A percentile compares a stretch with the other conserved stretches of the same genome.
Conservation (phyloP, 2,329 filamentous ascomycete genomes). For the Fonsecaea pedrosoi region DNA sequence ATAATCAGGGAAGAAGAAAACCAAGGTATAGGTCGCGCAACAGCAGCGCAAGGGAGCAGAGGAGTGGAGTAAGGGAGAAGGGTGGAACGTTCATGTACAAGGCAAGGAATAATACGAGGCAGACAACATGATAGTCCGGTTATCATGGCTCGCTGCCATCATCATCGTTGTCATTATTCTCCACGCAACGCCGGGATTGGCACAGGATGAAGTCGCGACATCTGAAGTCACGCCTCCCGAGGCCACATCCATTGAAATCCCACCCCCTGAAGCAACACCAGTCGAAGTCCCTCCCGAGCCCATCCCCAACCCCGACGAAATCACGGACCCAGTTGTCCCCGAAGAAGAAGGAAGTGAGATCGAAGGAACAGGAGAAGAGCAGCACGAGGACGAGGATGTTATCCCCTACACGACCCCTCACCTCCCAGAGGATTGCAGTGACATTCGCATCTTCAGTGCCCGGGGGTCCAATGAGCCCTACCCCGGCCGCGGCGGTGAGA, state of each 20-base stretch:
- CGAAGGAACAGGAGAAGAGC: conserved; percentile 7
- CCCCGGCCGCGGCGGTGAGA: conserved; percentile 26
- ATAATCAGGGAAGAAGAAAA: no score
- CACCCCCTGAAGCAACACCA: neutral
- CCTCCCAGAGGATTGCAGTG: conserved; percentile 24
- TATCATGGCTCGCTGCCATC: conserved; percentile 22
- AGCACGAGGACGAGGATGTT: neutral
- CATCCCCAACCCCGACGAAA: neutral
- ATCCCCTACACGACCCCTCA: conserved; percentile 9
- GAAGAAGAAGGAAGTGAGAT: conserved; percentile 6
- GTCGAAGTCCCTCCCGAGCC: neutral
- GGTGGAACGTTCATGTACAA: neutral
- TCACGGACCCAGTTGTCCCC: neutral
- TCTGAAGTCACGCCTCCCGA: no score
- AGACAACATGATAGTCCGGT: conserved; percentile 18
- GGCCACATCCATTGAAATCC: no score
- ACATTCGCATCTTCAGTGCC: conserved; percentile 28
- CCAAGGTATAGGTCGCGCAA: no score
- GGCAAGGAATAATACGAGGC: neutral
- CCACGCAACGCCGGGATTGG: conserved; percentile 18
- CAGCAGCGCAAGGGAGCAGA: neutral
- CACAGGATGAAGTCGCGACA: conserved; percentile 19
- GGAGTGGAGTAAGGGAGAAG: conserved; percentile 2
- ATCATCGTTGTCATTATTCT: conserved; percentile 18
- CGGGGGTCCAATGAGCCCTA: conserved; percentile 30